phyloP scores from a whole-genome alignment of 2,329 filamentous ascomycete genomes.

The Alternaria tenuissima region DNA sequence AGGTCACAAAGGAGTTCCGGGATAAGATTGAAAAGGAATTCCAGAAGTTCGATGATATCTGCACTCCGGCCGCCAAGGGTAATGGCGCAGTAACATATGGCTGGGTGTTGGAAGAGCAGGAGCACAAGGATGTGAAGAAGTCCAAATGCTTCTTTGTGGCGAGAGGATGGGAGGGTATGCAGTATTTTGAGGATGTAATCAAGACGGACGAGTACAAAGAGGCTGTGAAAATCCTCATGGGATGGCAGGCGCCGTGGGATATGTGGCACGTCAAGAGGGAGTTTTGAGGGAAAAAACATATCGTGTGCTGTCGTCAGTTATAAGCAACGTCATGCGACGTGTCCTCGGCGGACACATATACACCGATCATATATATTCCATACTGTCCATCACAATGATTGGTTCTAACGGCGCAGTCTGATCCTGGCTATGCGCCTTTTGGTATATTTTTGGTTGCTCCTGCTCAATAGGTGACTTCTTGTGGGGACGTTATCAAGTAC shows the following conservation, averaged over 20 bases:
- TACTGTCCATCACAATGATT: neutral
- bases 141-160: slow-evolving; percentile 8
- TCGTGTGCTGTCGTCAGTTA: neutral
- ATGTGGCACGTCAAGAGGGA: slow-evolving; percentile 12
- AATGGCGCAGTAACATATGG: slow-evolving; percentile 2
- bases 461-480: neutral
- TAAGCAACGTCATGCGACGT: neutral
- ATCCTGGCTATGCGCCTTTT: too few relatives aligned
- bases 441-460: too few relatives aligned
- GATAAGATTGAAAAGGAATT: neutral
- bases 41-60: neutral
- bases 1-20: neutral
- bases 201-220: slow-evolving; percentile 1
- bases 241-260: slow-evolving; percentile 6
- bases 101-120: slow-evolving; percentile 13
- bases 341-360: neutral
- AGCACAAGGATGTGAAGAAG: slow-evolving; percentile 6
- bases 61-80: neutral
- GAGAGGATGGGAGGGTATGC: slow-evolving; percentile 14
- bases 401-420: too few relatives aligned
- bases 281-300: neutral
- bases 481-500: neutral
- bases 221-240: slow-evolving; percentile 4
- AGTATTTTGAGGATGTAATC: slow-evolving; percentile 7
- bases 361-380: too few relatives aligned